Evolutionary conservation across 352 stramenopile genomes (phyloP), one percentile per base, ranked within the genome.

Genomic region (Phytophthora meadii): DNA sequence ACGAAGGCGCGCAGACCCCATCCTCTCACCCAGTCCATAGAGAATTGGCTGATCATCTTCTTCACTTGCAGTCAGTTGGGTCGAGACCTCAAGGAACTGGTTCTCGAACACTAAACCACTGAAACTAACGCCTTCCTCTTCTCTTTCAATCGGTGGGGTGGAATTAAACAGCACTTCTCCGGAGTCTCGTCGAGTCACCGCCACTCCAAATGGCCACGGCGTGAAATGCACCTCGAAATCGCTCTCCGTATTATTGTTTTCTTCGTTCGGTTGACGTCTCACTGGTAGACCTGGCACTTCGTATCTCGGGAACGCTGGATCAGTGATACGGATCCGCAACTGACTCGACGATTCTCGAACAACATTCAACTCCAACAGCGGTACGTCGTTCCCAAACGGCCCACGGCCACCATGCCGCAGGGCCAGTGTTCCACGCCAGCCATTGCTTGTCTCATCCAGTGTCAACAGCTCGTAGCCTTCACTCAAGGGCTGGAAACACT

Each of bases 21-120:
- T 54, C 15, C 87, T 82, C 37, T 96, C 89, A 4, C 89, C 89
- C 9, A 96, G 68, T 11, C 89, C 89, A 37, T 88, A 97, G 7
- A 95, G 59, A 54, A 81, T 64, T 0, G 81, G 74, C 5, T 70
- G 67, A 3, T 72, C 62, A 10, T 76, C 59, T 2, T 56, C 48
- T 34, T 69, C 32, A 24, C 63, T 46, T 4, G 19, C 17, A 12
- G 70, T 30, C 15, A 94, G 61, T 37, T 88, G 74, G 1, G 87
- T 95, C 14, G 89, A 95, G 14, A 97, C 61, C 57, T 97, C 88
- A 4, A 97, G 50, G 54, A 88, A 97, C 68, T 97, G 90, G 61
- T 97, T 95, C 52, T 88, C 78, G 57, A 93, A 97, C 57, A 92
- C 72, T 12, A 93, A 59, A 0, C 85, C 85, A 57, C 79, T 91